Conservation (phyloP, 352 stramenopile genomes). For the Globisporangium nunn region DNA sequence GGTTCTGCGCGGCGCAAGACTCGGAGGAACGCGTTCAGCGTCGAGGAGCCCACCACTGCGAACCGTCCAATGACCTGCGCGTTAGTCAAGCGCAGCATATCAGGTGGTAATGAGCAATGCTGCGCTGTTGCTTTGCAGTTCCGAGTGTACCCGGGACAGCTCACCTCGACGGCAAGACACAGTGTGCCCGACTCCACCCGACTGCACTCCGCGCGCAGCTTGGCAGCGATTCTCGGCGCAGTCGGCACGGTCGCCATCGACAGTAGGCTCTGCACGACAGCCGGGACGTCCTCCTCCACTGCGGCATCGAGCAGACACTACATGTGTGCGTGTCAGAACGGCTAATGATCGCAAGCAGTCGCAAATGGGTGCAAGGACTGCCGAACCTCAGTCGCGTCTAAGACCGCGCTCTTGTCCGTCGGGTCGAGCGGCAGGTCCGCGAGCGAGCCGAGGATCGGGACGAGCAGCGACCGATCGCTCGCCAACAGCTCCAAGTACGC, state of each 20-base stretch:
- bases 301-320: slow-evolving; percentile 65
- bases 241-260: slow-evolving; percentile 55
- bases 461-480: slow-evolving; percentile 67
- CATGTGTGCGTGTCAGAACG: background rate
- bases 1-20: slow-evolving; percentile 35
- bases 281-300: slow-evolving; percentile 70
- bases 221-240: slow-evolving; percentile 33
- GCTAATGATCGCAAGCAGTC: too few relatives aligned
- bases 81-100: background rate
- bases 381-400: slow-evolving; percentile 53
- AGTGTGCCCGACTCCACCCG: slow-evolving; percentile 44
- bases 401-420: slow-evolving; percentile 53
- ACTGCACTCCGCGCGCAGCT: slow-evolving; percentile 56
- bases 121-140: background rate
- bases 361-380: background rate
- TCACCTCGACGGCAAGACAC: slow-evolving; percentile 45
- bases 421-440: slow-evolving; percentile 61
- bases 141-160: background rate
- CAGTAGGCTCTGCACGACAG: slow-evolving; percentile 70
- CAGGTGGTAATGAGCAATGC: background rate
- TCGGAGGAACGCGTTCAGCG: slow-evolving; percentile 37
- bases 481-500: slow-evolving; percentile 70
- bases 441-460: slow-evolving; percentile 71
- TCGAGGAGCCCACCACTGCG: slow-evolving; percentile 39
- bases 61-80: slow-evolving; percentile 49